Evolutionary conservation across 371 early-diverging fungal species (phyloP).

Genomic region (Mucor circinelloides): DNA sequence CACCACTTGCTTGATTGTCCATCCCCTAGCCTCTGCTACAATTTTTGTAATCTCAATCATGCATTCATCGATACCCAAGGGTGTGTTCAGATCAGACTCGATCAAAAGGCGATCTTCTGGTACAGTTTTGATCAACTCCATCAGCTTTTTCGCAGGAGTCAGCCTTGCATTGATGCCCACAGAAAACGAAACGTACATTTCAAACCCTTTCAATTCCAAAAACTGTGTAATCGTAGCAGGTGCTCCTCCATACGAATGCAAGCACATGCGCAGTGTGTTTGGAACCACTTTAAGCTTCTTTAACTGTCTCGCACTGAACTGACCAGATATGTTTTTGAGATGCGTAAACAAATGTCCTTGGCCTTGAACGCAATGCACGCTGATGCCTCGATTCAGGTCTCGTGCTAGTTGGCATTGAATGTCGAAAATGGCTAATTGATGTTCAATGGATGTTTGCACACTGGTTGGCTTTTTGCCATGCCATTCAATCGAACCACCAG

Average conservation of each 20-base stretch:
- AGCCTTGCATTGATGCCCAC: conserved; percentile 61
- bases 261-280: conserved; percentile 57
- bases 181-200: conserved; percentile 69
- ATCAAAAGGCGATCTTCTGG: conserved; percentile 80
- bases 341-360: conserved; percentile 69
- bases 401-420: conserved; percentile 77
- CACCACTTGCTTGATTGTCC: conserved; percentile 63
- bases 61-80: conserved; percentile 52
- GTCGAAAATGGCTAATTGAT: conserved; percentile 67
- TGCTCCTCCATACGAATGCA: conserved; percentile 88
- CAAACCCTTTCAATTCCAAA: conserved; percentile 42
- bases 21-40: conserved; percentile 69
- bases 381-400: conserved; percentile 68
- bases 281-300: conserved; percentile 12
- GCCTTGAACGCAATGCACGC: conserved; percentile 85
- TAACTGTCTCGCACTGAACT: conserved; percentile 22
- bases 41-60: conserved; percentile 62
- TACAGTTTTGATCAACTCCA: conserved; percentile 56
- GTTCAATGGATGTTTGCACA: conserved; percentile 58
- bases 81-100: conserved; percentile 82
- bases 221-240: conserved; percentile 72
- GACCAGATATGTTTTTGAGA: conserved; percentile 31
- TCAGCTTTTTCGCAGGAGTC: conserved; percentile 44
- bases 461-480: conserved; percentile 49
- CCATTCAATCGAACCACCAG: conserved; percentile 53